Evolutionary conservation across 2,329 filamentous ascomycete genomes (phyloP), one percentile per base, ranked within the genome.

Genomic region (Ophiostoma sp.): DNA sequence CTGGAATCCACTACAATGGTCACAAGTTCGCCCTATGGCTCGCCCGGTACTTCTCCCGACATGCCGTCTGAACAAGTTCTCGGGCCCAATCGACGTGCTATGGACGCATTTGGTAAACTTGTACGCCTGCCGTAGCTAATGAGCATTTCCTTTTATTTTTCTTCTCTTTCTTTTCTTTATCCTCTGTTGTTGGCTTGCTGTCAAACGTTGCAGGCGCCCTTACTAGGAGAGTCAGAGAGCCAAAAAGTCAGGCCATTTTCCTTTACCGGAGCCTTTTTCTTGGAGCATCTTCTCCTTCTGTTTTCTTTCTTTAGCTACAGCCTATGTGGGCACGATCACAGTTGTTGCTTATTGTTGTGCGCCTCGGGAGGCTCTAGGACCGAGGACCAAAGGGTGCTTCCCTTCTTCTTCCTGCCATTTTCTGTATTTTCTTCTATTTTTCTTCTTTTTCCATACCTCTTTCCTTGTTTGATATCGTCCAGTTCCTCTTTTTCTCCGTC

Each of bases 191-290:
- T 59, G 55, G 55, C 28, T 59, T 31, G 31, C 33, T n/a, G 19
- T 63, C 33, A 63, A 63, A 63, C 59, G 59, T 42, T 63, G 59
- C 59, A 63, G 36, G 19, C 59, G 59, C 59, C 33, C n/a, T 63
- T 22, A 19, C 57, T n/a, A 45, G 42, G 42, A 45, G 42, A 45
- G 42, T 36, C 17, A 55, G 50, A 15, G 12, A 61, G 28, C 11
- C 17, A 33, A 33, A 61, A 19, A 39, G 19, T 63, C 57, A 39
- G 57, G 31, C 57, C 57, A 63, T 63, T 63, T 63, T 36, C n/a
- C n/a, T n/a, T n/a, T n/a, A n/a, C n/a, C n/a, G n/a, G 22, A 22
- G 25, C 50, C n/a, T n/a, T 9, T 3, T 22, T 28, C 19, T 28
- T 55, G 6, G 42, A 45, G 42, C 50, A 12, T 55, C 4, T 55